Evolutionary conservation across 768 basidiomycete species (phyloP), one percentile per base, ranked within the genome.

Genomic region (Psilocybe cubensis): DNA sequence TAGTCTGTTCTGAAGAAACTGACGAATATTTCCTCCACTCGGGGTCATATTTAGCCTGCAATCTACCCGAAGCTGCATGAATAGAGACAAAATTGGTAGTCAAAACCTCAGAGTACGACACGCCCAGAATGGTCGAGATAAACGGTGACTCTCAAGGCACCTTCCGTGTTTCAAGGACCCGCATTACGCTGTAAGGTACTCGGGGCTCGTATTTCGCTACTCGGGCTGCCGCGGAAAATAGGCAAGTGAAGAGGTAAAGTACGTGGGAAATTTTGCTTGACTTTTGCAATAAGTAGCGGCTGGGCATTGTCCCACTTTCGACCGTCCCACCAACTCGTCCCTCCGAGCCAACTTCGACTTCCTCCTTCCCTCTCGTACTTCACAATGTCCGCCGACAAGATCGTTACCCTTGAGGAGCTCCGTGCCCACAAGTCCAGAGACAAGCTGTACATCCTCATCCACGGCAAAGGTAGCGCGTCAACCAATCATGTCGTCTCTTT

Each of bases 391-490:
- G 67, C 76, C 64, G n/a, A n/a, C n/a, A 91, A 85, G 74, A 72
- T 82, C 54, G 66, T 92, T 70, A 84, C 86, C 62, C 73, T 79
- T 71, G 88, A 91, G 40, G 85, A 94, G 72, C 88, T 97, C 71
- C 87, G 92, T 65, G 79, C 80, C 52, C 84, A 96, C 82, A 83
- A 75, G 63, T 78, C 80, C 52, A 91, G 90, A 76, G 86, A 92
- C 57, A 85, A 76, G 62, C 77, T 97, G 65, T 96, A 86, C 75
- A 73, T 96, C 70, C 84, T 96, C 65, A 74, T 98, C 61, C 85
- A 91, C 74, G 86, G 84, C 70, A 96, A 96, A 71, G 93, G 94
- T 93, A 62, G 40, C n/a, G 58, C 60, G 49, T 43, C 51, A 66
- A 61, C 78, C 74, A 78, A 77, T 76, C 73, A 72, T 41, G 62